These are phyloP conservation scores for Pythium coloratum DNA, from an alignment of 352 stramenopile species.

Conservation along the genomic window DNA sequence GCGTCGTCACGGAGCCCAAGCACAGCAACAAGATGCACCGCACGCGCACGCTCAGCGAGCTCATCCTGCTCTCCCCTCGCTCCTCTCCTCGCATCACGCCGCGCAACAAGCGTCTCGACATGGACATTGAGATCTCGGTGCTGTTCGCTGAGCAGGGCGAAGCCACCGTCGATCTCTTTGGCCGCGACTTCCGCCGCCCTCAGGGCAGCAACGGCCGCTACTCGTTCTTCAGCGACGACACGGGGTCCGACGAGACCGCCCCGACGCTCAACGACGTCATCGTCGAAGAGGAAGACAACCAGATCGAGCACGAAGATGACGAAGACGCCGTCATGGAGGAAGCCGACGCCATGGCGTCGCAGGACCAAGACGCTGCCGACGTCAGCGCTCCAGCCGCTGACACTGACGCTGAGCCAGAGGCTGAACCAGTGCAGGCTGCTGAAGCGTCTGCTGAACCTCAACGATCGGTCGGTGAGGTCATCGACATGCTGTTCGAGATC, in stretches of 20 bases:
- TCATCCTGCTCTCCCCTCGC: constrained; percentile 73
- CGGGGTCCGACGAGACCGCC: constrained; percentile 17
- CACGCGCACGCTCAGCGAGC: constrained; percentile 71
- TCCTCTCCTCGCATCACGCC: constrained; percentile 55
- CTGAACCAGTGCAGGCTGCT: constrained; percentile 17
- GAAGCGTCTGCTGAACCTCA: not conserved
- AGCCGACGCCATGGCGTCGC: constrained; percentile 18
- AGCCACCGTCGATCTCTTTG: constrained; percentile 61
- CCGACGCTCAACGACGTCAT: constrained; percentile 28
- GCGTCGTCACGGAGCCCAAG: constrained; percentile 83
- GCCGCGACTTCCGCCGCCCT: constrained; percentile 23
- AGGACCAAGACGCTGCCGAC: constrained; percentile 12
- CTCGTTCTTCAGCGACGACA: constrained; percentile 31
- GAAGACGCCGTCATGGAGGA: constrained; percentile 29
- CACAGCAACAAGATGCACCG: constrained; percentile 86
- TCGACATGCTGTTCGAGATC: constrained; percentile 87
- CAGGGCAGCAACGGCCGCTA: constrained; percentile 8
- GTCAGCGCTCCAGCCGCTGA: constrained; percentile 8
- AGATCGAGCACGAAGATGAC: constrained; percentile 32
- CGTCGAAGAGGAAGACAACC: constrained; percentile 35
- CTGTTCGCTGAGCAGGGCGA: constrained; percentile 68
- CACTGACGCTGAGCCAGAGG: constrained; percentile 7
- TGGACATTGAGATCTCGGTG: constrained; percentile 81
- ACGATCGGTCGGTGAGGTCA: constrained; percentile 55
- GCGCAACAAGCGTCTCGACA: constrained; percentile 73